These are phyloP conservation scores for Exophiala phaeomuriformis DNA, from an alignment of 2,329 filamentous ascomycete genomes.

Conservation along the genomic window DNA sequence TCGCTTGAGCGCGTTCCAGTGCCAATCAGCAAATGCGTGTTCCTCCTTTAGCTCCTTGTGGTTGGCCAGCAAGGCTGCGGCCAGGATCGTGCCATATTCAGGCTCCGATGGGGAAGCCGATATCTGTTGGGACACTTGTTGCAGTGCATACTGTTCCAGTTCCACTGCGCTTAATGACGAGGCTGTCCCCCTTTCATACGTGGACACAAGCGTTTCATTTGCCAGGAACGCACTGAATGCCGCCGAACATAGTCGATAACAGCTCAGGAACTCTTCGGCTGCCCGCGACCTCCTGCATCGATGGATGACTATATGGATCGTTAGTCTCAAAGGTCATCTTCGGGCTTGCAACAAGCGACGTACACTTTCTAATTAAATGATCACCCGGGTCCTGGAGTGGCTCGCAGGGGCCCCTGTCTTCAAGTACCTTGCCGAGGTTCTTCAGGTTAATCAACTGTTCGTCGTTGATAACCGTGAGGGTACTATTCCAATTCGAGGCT, in stretches of 20 bases:
- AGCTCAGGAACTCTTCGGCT: not conserved
- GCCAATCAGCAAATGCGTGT: not conserved
- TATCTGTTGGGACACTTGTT: not conserved
- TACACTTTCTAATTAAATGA: not conserved
- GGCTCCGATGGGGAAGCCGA: not conserved
- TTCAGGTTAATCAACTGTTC: too few species aligned
- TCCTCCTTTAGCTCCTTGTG: not conserved
- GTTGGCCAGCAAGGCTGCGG: slow-evolving; percentile 2
- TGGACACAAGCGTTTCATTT: not conserved
- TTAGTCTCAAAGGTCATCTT: not conserved
- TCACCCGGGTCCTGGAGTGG: too few species aligned
- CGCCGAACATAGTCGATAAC: not conserved
- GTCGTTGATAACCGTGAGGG: not conserved
- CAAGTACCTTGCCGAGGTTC: too few species aligned
- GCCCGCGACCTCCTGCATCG: not conserved
- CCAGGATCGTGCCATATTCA: not conserved
- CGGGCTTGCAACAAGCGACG: not conserved
- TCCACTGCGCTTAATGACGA: not conserved
- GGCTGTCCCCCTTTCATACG: not conserved
- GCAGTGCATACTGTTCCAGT: not conserved
- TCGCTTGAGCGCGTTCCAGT: not conserved
- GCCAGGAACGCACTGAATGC: not conserved
- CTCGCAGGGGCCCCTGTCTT: too few species aligned
- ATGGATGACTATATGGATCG: not conserved
- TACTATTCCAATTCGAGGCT: not conserved